A percentile compares a stretch with the other conserved stretches of the same genome.
These are phyloP conservation scores for Pyrenopolyporus hunteri DNA, from an alignment of 495 filamentous ascomycete genomes.

Conservation along the genomic window DNA sequence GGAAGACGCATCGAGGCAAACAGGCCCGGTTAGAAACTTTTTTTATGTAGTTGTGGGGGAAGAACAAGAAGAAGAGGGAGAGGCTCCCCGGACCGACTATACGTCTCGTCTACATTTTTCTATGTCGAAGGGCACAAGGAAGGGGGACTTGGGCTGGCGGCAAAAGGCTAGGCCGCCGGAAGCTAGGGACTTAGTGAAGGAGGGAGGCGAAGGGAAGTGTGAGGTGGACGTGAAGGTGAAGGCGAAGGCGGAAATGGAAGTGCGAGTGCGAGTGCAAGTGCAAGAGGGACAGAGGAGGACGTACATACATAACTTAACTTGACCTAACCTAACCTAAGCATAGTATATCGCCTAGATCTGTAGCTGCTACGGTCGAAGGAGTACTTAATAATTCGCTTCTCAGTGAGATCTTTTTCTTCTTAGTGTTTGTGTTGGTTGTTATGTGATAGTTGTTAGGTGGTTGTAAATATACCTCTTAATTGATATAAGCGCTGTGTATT, in stretches of 20 bases:
- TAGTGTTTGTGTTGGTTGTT: neutral
- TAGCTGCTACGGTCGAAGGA: conserved; percentile 16
- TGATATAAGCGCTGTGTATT: too few relatives aligned
- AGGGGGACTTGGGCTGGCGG: conserved; percentile 3
- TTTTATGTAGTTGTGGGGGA: neutral
- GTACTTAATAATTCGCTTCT: conserved; percentile 31
- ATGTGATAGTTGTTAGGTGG: conserved; percentile 11
- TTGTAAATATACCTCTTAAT: conserved; percentile 2
- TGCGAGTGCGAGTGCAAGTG: neutral
- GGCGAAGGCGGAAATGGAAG: too few relatives aligned
- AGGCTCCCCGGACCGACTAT: neutral
- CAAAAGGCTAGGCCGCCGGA: neutral
- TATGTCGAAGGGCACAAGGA: too few relatives aligned
- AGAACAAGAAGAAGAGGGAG: neutral
- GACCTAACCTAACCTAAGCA: too few relatives aligned
- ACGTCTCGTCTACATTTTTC: too few relatives aligned
- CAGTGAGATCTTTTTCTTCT: conserved; percentile 16
- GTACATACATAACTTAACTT: neutral
- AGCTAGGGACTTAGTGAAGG: neutral
- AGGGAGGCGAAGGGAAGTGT: neutral
- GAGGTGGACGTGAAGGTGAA: neutral
- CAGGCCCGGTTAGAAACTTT: too few relatives aligned
- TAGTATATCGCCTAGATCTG: conserved; percentile 16
- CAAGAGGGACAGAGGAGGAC: neutral
- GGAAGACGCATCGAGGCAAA: neutral